Percentiles rank a stretch among this genome's conserved stretches.
These are phyloP conservation scores for Boletus patriciae DNA, from an alignment of 768 basidiomycete genomes.

Conservation along the genomic window DNA sequence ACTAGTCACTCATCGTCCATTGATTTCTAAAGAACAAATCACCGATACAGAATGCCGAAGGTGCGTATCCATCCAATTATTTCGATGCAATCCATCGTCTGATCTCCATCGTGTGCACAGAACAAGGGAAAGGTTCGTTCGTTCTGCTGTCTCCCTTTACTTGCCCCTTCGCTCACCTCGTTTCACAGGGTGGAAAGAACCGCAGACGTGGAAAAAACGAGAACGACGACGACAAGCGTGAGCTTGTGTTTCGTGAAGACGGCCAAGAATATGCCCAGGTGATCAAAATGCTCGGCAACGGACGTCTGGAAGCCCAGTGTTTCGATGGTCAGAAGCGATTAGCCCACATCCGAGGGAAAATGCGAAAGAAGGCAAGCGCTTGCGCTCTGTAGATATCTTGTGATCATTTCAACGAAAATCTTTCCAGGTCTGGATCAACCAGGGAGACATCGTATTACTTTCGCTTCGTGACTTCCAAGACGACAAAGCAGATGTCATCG, in stretches of 20 bases:
- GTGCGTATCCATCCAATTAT: neutral
- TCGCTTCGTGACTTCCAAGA: constrained; percentile 99
- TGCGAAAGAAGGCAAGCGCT: constrained; percentile 91
- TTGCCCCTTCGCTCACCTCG: neutral
- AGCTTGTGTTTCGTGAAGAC: constrained; percentile 97
- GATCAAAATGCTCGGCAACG: constrained; percentile 97
- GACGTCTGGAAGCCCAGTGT: constrained; percentile 92
- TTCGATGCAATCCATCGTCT: neutral
- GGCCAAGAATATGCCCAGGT: constrained; percentile 99
- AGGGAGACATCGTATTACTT: constrained; percentile 93
- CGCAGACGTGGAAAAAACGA: constrained; percentile 99
- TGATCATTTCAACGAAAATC: constrained; percentile 6
- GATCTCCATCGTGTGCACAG: constrained; percentile 9
- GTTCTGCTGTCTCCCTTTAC: neutral
- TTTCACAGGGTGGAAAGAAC: constrained; percentile 92
- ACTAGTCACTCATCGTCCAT: neutral
- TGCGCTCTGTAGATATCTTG: neutral
- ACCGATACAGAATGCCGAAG: constrained; percentile 27
- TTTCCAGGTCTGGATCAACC: constrained; percentile 95
- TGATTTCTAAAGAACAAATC: neutral
- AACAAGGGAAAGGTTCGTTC: constrained; percentile 31
- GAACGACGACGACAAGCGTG: constrained; percentile 98
- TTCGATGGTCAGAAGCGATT: constrained; percentile 98
- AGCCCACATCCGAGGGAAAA: constrained; percentile 97
- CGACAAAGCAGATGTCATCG: constrained; percentile 98